Conservation (phyloP, 192 early-diverging fungal species). For the Backusella tuberculispora region DNA sequence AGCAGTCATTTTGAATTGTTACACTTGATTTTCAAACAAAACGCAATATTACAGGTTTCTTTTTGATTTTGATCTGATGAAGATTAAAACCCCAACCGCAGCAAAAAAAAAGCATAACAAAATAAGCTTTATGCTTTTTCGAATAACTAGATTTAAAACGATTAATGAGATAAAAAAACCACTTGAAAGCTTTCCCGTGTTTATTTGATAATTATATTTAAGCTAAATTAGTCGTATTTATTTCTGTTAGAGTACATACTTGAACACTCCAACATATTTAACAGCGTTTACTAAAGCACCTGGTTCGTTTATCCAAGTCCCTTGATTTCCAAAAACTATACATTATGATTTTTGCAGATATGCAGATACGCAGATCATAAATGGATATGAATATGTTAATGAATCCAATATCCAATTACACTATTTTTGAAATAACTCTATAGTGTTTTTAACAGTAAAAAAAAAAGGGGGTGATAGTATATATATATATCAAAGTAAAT, state of each 20-base stretch:
- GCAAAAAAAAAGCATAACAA: background rate
- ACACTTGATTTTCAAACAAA: constrained; percentile 14
- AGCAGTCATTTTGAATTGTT: background rate
- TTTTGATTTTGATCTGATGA: background rate
- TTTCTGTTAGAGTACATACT: background rate
- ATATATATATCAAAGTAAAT: no score
- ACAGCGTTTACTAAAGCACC: background rate
- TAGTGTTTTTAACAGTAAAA: no score
- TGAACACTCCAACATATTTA: background rate
- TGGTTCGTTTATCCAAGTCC: background rate
- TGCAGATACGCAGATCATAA: background rate
- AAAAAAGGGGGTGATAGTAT: no score
- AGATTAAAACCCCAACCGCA: background rate
- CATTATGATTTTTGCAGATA: background rate
- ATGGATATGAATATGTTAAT: no score
- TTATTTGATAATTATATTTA: background rate
- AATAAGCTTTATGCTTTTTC: background rate
- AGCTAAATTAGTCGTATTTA: background rate
- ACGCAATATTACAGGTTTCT: constrained; percentile 4
- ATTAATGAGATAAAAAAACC: no score
- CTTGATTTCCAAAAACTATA: background rate
- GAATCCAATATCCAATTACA: no score
- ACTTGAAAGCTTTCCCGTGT: background rate
- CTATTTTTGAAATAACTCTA: no score
- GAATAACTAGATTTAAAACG: no score